Conservation (phyloP, 306 rosid species). For the Potentilla sterilis region DNA sequence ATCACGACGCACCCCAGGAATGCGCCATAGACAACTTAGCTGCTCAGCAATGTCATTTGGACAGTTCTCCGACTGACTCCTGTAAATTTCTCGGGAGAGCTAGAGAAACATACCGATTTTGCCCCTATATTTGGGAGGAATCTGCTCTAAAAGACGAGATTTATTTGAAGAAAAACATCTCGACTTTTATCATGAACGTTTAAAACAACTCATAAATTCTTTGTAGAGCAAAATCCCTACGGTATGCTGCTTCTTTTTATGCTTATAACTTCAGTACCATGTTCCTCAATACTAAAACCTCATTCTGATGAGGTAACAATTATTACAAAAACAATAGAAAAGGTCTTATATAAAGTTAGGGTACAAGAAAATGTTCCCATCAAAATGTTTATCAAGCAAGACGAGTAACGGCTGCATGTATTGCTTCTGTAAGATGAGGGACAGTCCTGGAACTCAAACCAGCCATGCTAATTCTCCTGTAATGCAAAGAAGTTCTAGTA, state of each 20-base stretch:
- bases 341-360: neutral
- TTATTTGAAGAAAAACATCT: too few species aligned
- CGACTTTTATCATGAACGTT: neutral
- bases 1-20: too few species aligned
- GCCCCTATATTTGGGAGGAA: too few species aligned
- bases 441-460: conserved; percentile 92
- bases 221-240: neutral
- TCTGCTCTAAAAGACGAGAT: too few species aligned
- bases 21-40: too few species aligned
- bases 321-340: conserved; percentile 31
- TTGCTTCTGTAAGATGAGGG: conserved; percentile 85
- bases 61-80: too few species aligned
- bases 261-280: neutral
- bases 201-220: neutral
- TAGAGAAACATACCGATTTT: too few species aligned
- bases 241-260: neutral
- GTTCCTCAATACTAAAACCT: conserved; percentile 5
- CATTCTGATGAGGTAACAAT: conserved; percentile 25
- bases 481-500: neutral
- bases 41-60: too few species aligned
- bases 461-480: conserved; percentile 99
- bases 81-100: too few species aligned
- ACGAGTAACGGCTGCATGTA: conserved; percentile 78
- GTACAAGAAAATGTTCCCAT: conserved; percentile 1
- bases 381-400: conserved; percentile 19